A percentile compares a stretch with the other conserved stretches of the same genome.
Conservation (phyloP, 2,329 filamentous ascomycete genomes). For the Monosporascus sp. region DNA sequence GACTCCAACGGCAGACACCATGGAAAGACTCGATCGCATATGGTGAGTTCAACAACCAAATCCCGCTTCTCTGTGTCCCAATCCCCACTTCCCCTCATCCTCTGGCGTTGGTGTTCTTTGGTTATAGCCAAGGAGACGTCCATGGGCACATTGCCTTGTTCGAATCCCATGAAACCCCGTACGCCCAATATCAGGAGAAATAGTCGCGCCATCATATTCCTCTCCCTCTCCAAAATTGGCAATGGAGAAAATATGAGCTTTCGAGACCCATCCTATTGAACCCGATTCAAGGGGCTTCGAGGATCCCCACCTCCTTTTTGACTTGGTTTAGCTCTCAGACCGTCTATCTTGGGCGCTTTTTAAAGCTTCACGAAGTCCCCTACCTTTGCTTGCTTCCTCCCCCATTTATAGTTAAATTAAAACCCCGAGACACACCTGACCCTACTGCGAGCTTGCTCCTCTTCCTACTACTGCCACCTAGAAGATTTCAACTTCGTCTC, state of each 20-base stretch:
- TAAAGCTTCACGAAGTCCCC: background rate
- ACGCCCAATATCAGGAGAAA: background rate
- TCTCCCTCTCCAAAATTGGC: background rate
- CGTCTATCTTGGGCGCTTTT: too few species aligned
- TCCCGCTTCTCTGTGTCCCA: background rate
- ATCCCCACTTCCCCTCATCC: background rate
- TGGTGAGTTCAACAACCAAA: conserved; percentile 55
- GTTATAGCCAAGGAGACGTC: background rate
- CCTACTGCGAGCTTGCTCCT: background rate
- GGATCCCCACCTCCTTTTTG: too few species aligned
- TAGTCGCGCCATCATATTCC: background rate
- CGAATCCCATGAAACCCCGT: background rate
- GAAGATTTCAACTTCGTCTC: background rate
- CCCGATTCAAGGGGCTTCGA: too few species aligned
- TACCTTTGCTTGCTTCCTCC: background rate
- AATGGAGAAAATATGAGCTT: too few species aligned
- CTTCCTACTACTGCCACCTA: too few species aligned
- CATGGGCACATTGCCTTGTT: background rate
- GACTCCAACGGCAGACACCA: conserved; percentile 64
- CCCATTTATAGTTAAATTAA: background rate
- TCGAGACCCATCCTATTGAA: too few species aligned
- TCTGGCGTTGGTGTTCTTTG: background rate
- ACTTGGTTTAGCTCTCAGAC: too few species aligned
- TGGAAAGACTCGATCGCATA: conserved; percentile 80
- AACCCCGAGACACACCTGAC: background rate